A percentile compares a stretch with the other conserved stretches of the same genome.
phyloP scores from a whole-genome alignment of 371 early-diverging fungal genomes.

The Nematocida minor region DNA sequence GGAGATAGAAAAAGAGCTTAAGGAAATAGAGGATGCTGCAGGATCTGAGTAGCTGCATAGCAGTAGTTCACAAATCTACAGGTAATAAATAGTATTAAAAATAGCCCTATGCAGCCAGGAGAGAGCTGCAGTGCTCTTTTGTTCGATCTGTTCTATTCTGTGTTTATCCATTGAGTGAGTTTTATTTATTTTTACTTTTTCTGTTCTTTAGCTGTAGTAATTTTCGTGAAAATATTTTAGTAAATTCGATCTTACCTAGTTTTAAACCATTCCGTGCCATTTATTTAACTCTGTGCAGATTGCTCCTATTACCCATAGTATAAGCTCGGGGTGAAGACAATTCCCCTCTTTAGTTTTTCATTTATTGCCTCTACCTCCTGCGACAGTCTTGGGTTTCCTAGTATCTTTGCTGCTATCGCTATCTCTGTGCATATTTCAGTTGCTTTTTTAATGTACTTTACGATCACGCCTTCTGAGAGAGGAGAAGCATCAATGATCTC shows the following conservation, averaged over 20 bases:
- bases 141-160: no score
- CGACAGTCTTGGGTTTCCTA: slow-evolving; percentile 55
- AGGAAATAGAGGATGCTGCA: slow-evolving; percentile 23
- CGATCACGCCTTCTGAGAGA: slow-evolving; percentile 62
- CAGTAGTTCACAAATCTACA: no score
- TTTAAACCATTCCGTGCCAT: not conserved
- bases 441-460: slow-evolving; percentile 59
- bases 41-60: not conserved
- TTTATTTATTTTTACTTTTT: no score
- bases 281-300: not conserved
- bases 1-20: slow-evolving; percentile 46
- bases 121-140: no score
- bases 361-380: slow-evolving; percentile 54
- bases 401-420: slow-evolving; percentile 48
- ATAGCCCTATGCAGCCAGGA: no score
- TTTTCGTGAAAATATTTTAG: no score
- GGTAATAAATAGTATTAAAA: not conserved
- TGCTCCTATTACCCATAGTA: slow-evolving; percentile 50
- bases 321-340: slow-evolving; percentile 63
- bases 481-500: slow-evolving; percentile 53
- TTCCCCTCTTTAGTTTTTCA: slow-evolving; percentile 54
- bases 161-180: no score
- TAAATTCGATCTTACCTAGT: no score
- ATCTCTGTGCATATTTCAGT: slow-evolving; percentile 64
- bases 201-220: no score